Base-by-base conservation (phyloP, 352 stramenopile species). In the Phytophthora ramorum region DNA sequence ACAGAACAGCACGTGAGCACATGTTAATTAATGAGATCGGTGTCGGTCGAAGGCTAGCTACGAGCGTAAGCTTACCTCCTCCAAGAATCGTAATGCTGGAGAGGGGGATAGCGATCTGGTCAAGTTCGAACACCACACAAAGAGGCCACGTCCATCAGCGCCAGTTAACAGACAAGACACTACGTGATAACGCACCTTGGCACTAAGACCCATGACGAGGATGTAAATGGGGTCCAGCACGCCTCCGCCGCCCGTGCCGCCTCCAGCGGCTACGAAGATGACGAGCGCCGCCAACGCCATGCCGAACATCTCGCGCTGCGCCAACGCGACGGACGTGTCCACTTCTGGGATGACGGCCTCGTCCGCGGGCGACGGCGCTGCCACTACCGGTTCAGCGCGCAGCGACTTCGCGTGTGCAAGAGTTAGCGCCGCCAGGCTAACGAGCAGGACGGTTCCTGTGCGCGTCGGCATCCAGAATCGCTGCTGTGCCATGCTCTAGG, bases 161-260 rank as follows among this genome's bases (percentile, higher is more conserved):
- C 52, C 47, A 53, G 16, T 34, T 38, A 19, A 28, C 41, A 28
- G 14, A 64, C 19, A 45, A 38, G 22, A 45, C 7, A 28, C 40
- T 28, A n/a, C 13, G 22, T 13, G 17, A 8, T 7, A 44, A 22
- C 59, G 19, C 26, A 79, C 79, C 63, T 86, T 99, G 7, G 95
- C 90, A 24, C 83, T 75, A 43, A 99, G 98, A 8, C 81, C 81
- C 68, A 98, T 89, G 41, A 98, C 84, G 19, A 99, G 78, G 49
- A 98, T 98, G 76, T 98, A 99, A 66, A 99, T 97, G 20, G 97
- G 96, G 43, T 99, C 94, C 12, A 99, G 69, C 44, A 99, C 98
- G 37, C 93, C 96, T 45, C 96, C 96, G 8, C 95, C 95, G 22
- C 96, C 92, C 1, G 96, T 97, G 46, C 92, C 92, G 44, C 92